Conservation (phyloP, 768 basidiomycete species). For the Suillus clintonianus region DNA sequence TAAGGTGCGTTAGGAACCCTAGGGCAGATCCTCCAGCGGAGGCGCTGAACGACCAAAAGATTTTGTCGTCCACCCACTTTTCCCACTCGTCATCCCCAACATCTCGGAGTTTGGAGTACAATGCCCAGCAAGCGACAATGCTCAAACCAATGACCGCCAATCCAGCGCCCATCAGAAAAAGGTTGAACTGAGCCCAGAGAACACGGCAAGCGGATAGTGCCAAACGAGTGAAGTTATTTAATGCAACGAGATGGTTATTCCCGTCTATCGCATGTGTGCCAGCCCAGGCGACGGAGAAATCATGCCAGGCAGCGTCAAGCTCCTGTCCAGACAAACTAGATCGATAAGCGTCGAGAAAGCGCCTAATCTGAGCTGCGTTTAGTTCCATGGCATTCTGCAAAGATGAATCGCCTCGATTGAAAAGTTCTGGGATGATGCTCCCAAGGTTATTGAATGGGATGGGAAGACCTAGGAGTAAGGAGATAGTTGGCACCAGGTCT, state of each 20-base stretch:
- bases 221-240: conserved; percentile 32
- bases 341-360: conserved; percentile 79
- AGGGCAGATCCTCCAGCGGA: conserved; percentile 37
- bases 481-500: conserved; percentile 86
- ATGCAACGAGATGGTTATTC: conserved; percentile 11
- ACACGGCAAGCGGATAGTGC: conserved; percentile 63
- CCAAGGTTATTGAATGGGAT: conserved; percentile 98
- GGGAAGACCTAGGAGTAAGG: conserved; percentile 87
- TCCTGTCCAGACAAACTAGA: conserved; percentile 69
- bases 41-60: conserved; percentile 35
- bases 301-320: conserved; percentile 64
- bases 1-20: conserved; percentile 35
- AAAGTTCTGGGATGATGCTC: conserved; percentile 87
- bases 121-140: conserved; percentile 52
- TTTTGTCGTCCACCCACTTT: conserved; percentile 37
- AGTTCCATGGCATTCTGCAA: conserved; percentile 63
- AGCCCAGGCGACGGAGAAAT: conserved; percentile 49
- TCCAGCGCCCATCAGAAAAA: conserved; percentile 73
- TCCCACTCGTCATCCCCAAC: conserved; percentile 42
- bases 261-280: conserved; percentile 30
- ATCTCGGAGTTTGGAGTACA: conserved; percentile 52
- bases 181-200: conserved; percentile 95
- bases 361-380: conserved; percentile 75
- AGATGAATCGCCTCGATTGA: conserved; percentile 51
- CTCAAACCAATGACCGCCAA: conserved; percentile 60